Conservation (phyloP, 1,284 basidiomycete species). For the Sanguinoderma infundibulare region DNA sequence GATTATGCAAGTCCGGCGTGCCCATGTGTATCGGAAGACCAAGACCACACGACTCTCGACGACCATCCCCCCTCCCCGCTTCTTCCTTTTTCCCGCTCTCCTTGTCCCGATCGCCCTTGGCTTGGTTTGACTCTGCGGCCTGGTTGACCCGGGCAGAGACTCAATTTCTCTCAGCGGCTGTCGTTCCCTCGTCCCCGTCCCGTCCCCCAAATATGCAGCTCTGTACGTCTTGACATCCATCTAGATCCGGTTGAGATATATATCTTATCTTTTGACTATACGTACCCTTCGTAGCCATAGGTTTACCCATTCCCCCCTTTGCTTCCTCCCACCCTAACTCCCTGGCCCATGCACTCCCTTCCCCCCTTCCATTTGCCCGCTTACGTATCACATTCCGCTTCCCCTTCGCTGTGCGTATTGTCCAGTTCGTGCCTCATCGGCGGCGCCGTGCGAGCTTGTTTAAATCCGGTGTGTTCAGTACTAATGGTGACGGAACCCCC, state of each 20-base stretch:
- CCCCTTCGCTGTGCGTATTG: conserved; percentile 4
- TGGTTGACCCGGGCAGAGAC: conserved; percentile 33
- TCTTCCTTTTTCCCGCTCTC: background rate
- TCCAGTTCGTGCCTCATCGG: conserved; percentile 3
- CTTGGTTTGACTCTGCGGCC: conserved; percentile 27
- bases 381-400: background rate
- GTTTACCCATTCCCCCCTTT: conserved; percentile 2
- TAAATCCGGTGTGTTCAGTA: conserved; percentile 12
- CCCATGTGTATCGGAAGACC: conserved; percentile 25
- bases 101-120: conserved; percentile 22
- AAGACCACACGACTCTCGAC: conserved; percentile 13
- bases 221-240: conserved; percentile 18
- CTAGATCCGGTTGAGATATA: conserved; percentile 23
- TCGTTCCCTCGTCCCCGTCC: conserved; percentile 16
- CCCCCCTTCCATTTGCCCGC: background rate
- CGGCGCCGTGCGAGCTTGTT: conserved; percentile 14
- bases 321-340: background rate
- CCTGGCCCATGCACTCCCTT: background rate
- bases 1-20: conserved; percentile 19
- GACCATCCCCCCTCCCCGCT: conserved; percentile 10
- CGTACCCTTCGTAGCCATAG: conserved; percentile 10
- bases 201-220: conserved; percentile 12
- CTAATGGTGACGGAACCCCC: conserved; percentile 16
- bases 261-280: conserved; percentile 26
- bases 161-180: conserved; percentile 22